Evolutionary conservation across 169 alveolate genomes (phyloP).

Genomic region (Besnoitia besnoiti): DNA sequence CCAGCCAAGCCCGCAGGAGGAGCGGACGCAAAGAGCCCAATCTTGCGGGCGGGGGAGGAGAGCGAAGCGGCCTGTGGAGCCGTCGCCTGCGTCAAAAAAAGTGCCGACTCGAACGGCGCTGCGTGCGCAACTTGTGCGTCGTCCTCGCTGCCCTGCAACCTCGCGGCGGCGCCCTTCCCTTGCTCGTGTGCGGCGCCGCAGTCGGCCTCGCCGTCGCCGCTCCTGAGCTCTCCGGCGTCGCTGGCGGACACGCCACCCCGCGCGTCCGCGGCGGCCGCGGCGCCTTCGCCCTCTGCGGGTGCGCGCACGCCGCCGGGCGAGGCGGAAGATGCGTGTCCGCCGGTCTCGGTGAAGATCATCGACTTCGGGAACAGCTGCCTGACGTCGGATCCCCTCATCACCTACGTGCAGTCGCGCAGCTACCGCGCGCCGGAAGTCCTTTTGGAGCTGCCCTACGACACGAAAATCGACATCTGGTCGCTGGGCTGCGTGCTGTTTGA

Average conservation of each 20-base stretch:
- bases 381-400: conserved; percentile 90
- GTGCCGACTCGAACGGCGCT: too few species aligned
- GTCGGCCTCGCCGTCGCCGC: neutral
- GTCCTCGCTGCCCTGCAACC: too few species aligned
- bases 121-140: too few species aligned
- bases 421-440: conserved; percentile 99
- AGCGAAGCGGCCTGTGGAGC: too few species aligned
- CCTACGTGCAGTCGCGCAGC: conserved; percentile 96
- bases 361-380: conserved; percentile 97
- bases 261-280: neutral
- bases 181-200: too few species aligned
- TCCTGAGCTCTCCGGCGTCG: neutral
- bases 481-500: conserved; percentile 98
- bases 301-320: too few species aligned
- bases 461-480: conserved; percentile 98
- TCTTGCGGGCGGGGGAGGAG: neutral
- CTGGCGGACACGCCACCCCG: neutral
- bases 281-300: too few species aligned
- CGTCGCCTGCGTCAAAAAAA: too few species aligned
- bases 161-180: too few species aligned
- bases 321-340: too few species aligned
- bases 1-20: neutral
- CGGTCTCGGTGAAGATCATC: conserved; percentile 89
- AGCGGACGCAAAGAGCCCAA: neutral
- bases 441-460: conserved; percentile 96